Base-by-base conservation (phyloP, 345 rosid genomes). In the Abelmoschus esculentus region DNA sequence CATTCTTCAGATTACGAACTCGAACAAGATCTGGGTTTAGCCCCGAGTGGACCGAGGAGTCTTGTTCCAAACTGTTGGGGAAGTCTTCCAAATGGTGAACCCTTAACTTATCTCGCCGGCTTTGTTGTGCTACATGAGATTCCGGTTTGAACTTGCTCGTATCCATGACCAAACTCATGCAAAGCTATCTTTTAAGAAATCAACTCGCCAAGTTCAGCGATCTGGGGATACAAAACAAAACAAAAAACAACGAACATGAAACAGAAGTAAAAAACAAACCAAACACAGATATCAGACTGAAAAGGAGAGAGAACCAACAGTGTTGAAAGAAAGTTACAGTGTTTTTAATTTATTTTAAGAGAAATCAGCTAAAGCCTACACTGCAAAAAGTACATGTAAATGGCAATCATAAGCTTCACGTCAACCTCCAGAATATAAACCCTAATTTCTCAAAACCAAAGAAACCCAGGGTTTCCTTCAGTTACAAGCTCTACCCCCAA, bases 41-140 rank as follows among this genome's bases (percentile, higher is more conserved):
- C 31, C 31, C 31, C 31, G 31, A 29, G 31, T 29, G 3, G 3
- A 29, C 31, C 31, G 31, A 29, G 31, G 31, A 29, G 31, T 3
- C 31, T 29, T 29, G 31, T 3, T 29, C 31, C 31, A 29, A 29
- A 29, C 31, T 2, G 31, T 29, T 29, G 31, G 1, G 31, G 31
- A 29, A 68, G 55, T 52, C 59, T 8, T 38, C 72, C 28, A 60
- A 31, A 7, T 72, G 73, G 9, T 55, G 59, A 55, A 69, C 53
- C 65, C 87, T 78, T 44, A 83, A 22, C 78, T 82, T 83, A 56
- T 83, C 88, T 36, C 86, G 84, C 46, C 85, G 77, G 79, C 86
- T 84, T 78, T 79, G 81, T 70, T 78, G 88, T 34, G 86, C 90
- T 28, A 82, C 82, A 60, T 82, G 90, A 10, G 81, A 76, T 28